These are phyloP conservation scores for Fusarium neocosmosporiellum DNA, from an alignment of 2,329 filamentous ascomycete species.

Conservation along the genomic window DNA sequence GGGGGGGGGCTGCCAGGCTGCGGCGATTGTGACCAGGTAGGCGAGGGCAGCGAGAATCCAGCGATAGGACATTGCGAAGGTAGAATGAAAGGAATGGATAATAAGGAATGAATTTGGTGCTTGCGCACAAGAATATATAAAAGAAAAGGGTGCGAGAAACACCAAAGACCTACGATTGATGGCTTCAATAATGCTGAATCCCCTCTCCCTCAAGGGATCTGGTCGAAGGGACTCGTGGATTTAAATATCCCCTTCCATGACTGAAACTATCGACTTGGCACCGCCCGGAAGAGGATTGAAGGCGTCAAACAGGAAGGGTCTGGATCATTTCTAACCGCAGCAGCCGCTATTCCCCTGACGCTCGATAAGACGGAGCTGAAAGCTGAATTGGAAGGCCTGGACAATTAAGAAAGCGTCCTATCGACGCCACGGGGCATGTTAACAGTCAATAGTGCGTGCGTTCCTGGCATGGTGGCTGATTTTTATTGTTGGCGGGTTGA, in stretches of 20 bases:
- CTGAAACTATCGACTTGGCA: constrained; percentile 11
- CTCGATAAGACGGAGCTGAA: constrained; percentile 11
- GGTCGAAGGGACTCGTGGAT: not conserved
- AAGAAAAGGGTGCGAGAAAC: not conserved
- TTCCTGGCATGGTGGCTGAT: constrained; percentile 29
- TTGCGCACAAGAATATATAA: constrained; percentile 1
- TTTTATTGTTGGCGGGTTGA: not conserved
- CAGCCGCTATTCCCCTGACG: not conserved
- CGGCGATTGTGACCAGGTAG: constrained; percentile 46
- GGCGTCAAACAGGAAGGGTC: not conserved
- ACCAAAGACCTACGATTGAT: not conserved
- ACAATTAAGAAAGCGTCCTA: not conserved
- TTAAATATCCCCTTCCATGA: constrained; percentile 6
- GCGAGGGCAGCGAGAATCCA: constrained; percentile 42
- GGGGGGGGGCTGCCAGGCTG: constrained; percentile 52
- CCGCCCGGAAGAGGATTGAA: not conserved
- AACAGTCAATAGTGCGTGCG: not conserved
- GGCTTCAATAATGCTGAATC: not conserved
- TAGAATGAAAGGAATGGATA: not conserved
- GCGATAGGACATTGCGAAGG: constrained; percentile 37
- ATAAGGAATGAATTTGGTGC: constrained; percentile 8
- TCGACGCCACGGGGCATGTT: constrained; percentile 8
- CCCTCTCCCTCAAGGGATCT: not conserved
- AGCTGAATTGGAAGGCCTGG: not conserved
- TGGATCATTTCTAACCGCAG: constrained; percentile 17